These are phyloP conservation scores for Suillus discolor DNA, from an alignment of 768 basidiomycete species.

Conservation along the genomic window DNA sequence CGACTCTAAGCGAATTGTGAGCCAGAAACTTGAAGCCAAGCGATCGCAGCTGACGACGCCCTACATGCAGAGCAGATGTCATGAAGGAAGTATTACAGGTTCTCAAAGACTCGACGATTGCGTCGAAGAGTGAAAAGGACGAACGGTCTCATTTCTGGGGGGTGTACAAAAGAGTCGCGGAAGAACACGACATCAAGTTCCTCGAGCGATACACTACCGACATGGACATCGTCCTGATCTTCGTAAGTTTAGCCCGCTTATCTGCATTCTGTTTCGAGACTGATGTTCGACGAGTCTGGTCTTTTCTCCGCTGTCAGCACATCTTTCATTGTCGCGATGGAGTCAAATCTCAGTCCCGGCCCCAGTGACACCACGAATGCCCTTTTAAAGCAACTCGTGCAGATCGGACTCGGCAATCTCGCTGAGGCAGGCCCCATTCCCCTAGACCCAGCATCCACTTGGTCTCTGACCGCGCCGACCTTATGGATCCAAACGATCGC, in stretches of 20 bases:
- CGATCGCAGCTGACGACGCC: background rate
- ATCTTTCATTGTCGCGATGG: slow-evolving; percentile 14
- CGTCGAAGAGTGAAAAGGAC: background rate
- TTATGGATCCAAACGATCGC: slow-evolving; percentile 8
- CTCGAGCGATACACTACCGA: slow-evolving; percentile 18
- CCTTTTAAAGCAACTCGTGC: slow-evolving; percentile 14
- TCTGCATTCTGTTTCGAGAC: background rate
- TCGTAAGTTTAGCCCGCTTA: slow-evolving; percentile 14
- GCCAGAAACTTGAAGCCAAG: background rate
- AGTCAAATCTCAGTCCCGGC: slow-evolving; percentile 12
- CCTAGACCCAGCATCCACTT: background rate
- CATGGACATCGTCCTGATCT: slow-evolving; percentile 23
- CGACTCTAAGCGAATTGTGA: background rate
- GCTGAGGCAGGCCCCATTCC: background rate
- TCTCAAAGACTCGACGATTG: background rate
- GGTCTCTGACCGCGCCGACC: background rate
- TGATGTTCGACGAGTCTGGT: slow-evolving; percentile 10
- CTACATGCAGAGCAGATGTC: background rate
- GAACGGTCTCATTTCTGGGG: slow-evolving; percentile 14
- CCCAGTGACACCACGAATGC: slow-evolving; percentile 16
- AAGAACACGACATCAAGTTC: slow-evolving; percentile 18
- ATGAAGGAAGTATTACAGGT: background rate
- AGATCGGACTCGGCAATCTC: slow-evolving; percentile 10
- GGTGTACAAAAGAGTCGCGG: slow-evolving; percentile 15
- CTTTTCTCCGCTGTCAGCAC: slow-evolving; percentile 17